Evolutionary conservation across 352 stramenopile species (phyloP), one percentile per base, ranked within the genome.

Genomic region (Lagenidium sp.): DNA sequence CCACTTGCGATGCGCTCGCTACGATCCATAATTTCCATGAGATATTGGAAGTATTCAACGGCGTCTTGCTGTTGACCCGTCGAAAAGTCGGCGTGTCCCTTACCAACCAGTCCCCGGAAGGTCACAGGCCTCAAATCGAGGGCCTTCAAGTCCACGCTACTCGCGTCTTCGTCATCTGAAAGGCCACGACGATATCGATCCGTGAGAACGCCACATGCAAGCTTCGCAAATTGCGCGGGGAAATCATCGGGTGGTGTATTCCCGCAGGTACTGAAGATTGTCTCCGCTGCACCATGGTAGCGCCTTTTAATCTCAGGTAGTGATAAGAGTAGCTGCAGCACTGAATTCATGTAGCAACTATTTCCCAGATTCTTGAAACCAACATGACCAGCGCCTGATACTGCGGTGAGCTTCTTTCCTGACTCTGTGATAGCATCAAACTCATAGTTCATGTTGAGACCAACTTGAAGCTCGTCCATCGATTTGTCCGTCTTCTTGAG

Each of bases 341-440:
- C 85, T 36, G 84, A 97, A 60, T 99, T 99, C 73, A 99, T 93
- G 74, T 99, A 99, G 75, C 97, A 99, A 24, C 87, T 98, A 66
- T 99, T 99, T 4, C 97, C 97, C n/a, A 99, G 56, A 69, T 99
- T 99, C 63, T 94, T 94, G 30, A 99, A 91, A 3, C 97, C 97
- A 36, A 98, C 89, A 35, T 88, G 82, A 11, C 90, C 94, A 4
- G 92, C 72, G 20, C 96, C 96, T 1, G 79, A 82, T 5, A 98
- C 72, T 0, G 91, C 72, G 16, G 85, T 58, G 2, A 99, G 79
- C 45, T 96, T 83, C 44, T 93, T 87, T 8, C 96, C 96, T 13
- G 82, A 83, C 65, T 99, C 96, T n/a, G 94, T 98, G 44, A 99
- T 98, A 3, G 85, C 85, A 54, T 97, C 91, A 68, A 99, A 99